Evolutionary conservation across 257 asterid species (phyloP).

Genomic region (Thymus quinquecostatus): DNA sequence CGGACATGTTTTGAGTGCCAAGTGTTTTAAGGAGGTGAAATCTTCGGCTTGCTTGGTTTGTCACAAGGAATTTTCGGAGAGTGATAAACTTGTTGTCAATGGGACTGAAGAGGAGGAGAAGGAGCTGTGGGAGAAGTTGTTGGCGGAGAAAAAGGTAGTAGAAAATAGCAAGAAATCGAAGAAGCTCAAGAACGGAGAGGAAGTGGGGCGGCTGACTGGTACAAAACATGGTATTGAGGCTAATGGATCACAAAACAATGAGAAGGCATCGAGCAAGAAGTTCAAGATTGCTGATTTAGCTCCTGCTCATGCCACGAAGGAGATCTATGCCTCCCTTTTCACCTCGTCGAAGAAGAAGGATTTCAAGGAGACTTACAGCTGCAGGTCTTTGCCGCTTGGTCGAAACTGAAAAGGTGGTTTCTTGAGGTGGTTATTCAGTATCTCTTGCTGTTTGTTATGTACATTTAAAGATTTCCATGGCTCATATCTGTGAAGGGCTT

Average conservation of each 20-base stretch:
- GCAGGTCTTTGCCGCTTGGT: conserved; percentile 94
- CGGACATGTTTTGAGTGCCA: conserved; percentile 89
- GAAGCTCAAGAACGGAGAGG: conserved; percentile 61
- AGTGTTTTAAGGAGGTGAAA: conserved; percentile 89
- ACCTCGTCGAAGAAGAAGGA: conserved; percentile 81
- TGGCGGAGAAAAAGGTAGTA: conserved; percentile 56
- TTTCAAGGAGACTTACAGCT: conserved; percentile 81
- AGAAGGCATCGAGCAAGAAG: conserved; percentile 55
- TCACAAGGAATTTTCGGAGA: conserved; percentile 66
- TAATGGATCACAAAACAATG: conserved; percentile 42
- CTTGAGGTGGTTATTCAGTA: conserved; percentile 27
- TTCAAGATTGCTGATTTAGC: conserved; percentile 61
- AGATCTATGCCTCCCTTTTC: conserved; percentile 79
- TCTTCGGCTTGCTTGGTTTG: conserved; percentile 77
- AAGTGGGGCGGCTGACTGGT: conserved; percentile 54
- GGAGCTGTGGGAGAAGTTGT: conserved; percentile 70
- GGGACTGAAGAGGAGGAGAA: conserved; percentile 88
- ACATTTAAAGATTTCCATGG: no score
- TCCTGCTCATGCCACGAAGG: conserved; percentile 71
- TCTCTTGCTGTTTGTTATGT: no score
- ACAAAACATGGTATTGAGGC: conserved; percentile 62
- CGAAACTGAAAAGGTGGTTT: conserved; percentile 58
- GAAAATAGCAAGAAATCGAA: conserved; percentile 62
- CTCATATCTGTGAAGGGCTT: no score
- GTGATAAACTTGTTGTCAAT: conserved; percentile 76